These are phyloP conservation scores for Sergeia podlipaevii DNA, from an alignment of 208 protist genomes.

Conservation along the genomic window DNA sequence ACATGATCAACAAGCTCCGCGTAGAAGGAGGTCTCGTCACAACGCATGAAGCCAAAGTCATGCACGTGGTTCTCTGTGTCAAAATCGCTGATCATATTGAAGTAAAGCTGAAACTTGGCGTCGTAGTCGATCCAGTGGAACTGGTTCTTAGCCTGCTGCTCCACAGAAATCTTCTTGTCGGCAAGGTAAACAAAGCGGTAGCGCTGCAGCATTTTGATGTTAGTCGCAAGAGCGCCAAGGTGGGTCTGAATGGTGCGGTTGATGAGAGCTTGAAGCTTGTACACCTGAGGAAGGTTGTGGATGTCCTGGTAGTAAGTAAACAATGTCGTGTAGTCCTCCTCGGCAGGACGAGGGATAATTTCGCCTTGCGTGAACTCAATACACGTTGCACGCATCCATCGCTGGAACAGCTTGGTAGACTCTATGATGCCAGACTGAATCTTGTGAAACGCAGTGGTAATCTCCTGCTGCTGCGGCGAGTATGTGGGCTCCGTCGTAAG, in stretches of 20 bases:
- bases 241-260: conserved; percentile 93
- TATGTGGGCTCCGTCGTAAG: conserved; percentile 92
- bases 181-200: conserved; percentile 94
- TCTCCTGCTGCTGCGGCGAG: conserved; percentile 92
- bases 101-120: conserved; percentile 93
- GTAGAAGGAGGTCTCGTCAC: conserved; percentile 91
- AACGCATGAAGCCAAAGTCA: conserved; percentile 95
- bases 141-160: conserved; percentile 92
- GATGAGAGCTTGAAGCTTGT: conserved; percentile 87
- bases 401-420: conserved; percentile 92
- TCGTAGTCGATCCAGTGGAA: conserved; percentile 95
- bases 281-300: conserved; percentile 81
- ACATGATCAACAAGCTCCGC: conserved; percentile 90
- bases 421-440: conserved; percentile 92
- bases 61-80: conserved; percentile 80
- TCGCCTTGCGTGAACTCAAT: conserved; percentile 92
- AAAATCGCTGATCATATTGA: conserved; percentile 92
- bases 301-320: conserved; percentile 97
- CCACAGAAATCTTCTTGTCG: conserved; percentile 93
- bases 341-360: conserved; percentile 77
- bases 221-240: conserved; percentile 77
- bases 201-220: conserved; percentile 92
- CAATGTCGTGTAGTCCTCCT: conserved; percentile 76
- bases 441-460: conserved; percentile 91
- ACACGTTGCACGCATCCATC: conserved; percentile 97